Evolutionary conservation across 202 grass and related monocot species (phyloP), one percentile per base, ranked within the genome.

Genomic region (Hordeum pubiflorum): DNA sequence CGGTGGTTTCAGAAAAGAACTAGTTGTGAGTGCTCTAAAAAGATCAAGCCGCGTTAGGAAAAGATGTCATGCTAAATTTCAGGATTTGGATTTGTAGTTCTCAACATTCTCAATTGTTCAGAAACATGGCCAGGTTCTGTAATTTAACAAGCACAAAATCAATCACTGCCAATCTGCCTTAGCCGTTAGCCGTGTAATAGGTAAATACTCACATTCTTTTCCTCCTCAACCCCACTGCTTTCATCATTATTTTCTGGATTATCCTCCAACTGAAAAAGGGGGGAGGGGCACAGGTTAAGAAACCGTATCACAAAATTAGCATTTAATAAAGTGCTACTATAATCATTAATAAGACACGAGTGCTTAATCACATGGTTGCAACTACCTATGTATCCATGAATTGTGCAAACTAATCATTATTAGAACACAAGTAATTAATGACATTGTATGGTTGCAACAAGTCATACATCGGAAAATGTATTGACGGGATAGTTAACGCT

Each of bases 201-300:
- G 39, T 3, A 0, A 67, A 9, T 54, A 70, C 75, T 74, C 85
- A 86, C 87, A 67, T 66, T 40, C 0, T 78, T 74, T 18, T 62
- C 83, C 33, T 43, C 74, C n/a, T 74, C 73, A 26, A 37, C 60
- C 5, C 9, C n/a, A 5, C 48, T 52, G 48, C 37, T 79, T 86
- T 61, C 32, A 4, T 56, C 60, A 20, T 15, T 14, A 33, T 69
- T 44, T 34, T 86, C 39, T 15, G 50, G 56, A 69, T 34, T 58
- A 79, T 52, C 67, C 20, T 74, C 67, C 83, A 86, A 74, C 87
- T 82, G 87, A 40, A 62, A 61, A 46, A 12, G 13, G n/a, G 32
- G 67, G 18, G 4, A 39, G 43, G 2, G 23, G 48, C 60, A 69
- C 0, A 75, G 3, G 17, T 74, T 68, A 80, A 39, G 10, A 52